These are phyloP conservation scores for Scleroderma bovista DNA, from an alignment of 768 basidiomycete species.

Conservation along the genomic window DNA sequence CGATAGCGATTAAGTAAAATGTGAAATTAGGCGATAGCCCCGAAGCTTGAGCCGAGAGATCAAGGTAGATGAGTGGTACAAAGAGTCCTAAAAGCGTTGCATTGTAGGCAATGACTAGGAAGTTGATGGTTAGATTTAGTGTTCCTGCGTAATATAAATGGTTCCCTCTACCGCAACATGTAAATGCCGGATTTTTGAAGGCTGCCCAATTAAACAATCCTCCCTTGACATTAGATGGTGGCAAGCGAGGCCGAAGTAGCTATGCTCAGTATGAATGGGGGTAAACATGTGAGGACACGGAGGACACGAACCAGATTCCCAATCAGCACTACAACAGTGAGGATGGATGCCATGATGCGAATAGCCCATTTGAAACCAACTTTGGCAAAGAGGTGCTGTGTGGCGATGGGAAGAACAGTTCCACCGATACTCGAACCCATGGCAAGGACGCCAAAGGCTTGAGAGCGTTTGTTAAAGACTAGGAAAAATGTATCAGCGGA, in stretches of 20 bases:
- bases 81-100: constrained; percentile 2
- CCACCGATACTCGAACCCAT: constrained; percentile 62
- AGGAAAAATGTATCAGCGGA: neutral
- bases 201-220: constrained; percentile 48
- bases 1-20: constrained; percentile 5
- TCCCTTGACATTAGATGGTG: constrained; percentile 43
- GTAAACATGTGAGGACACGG: constrained; percentile 13
- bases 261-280: constrained; percentile 11
- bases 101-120: constrained; percentile 6
- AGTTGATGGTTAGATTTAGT: neutral
- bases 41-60: constrained; percentile 3
- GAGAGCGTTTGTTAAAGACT: constrained; percentile 2
- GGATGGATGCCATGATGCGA: constrained; percentile 58
- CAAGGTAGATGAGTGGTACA: constrained; percentile 7
- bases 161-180: neutral
- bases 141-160: neutral
- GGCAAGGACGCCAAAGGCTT: constrained; percentile 53
- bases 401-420: constrained; percentile 52
- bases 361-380: constrained; percentile 69
- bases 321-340: constrained; percentile 42
- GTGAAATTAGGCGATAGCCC: constrained; percentile 7
- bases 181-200: constrained; percentile 31
- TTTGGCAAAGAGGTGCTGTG: constrained; percentile 41
- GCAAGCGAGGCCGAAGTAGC: constrained; percentile 37
- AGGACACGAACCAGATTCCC: constrained; percentile 38